Base-by-base conservation (phyloP, 768 basidiomycete species). In the Lactarius hatsudake region DNA sequence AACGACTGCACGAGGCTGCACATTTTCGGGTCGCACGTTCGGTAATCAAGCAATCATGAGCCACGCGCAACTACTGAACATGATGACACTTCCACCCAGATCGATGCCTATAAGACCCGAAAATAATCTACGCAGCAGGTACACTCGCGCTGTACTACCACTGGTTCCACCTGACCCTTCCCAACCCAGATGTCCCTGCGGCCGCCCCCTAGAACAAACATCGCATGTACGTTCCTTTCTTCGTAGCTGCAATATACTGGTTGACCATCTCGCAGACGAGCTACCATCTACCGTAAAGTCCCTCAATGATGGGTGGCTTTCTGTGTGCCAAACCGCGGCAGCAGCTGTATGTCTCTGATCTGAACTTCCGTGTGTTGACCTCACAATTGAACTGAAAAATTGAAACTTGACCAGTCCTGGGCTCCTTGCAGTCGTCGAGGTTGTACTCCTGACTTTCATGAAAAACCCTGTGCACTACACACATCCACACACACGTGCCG, bases 381-480 rank as follows among this genome's bases (percentile, higher is more conserved):
- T 32, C 26, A 10, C 23, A 43, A 7, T 63, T 23, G 18, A 23
- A 42, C 48, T 61, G 23, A 34, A 51, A 12, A 34, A 28, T 28
- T 40, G 34, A 4, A 8, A 8, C 15, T 26, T 20, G 2, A 13
- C 30, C 42, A 68, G 67, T 60, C 67, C 17, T n/a, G 67, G 62
- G 10, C 58, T 68, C 36, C 45, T 68, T 26, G 63, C 67, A 13
- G 56, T 57, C 17, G 63, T 68, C 10, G 67, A 64, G 20, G 58
- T 54, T 20, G 42, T 64, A 28, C 63, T 68, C 58, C 38, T 68
- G 38, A 28, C 32, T 13, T 54, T 62, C 32, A 32, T 68, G 26
- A 64, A 64, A 42, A 45, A 59, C 34, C 38, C 63, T 28, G 38
- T 40, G 13, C 40, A 42, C 54, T 57, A 38, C 26, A 48, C 67